Percentiles rank a stretch among this genome's conserved stretches.
phyloP scores from a whole-genome alignment of 2,329 filamentous ascomycete species.

The Nigrospora oryzae region DNA sequence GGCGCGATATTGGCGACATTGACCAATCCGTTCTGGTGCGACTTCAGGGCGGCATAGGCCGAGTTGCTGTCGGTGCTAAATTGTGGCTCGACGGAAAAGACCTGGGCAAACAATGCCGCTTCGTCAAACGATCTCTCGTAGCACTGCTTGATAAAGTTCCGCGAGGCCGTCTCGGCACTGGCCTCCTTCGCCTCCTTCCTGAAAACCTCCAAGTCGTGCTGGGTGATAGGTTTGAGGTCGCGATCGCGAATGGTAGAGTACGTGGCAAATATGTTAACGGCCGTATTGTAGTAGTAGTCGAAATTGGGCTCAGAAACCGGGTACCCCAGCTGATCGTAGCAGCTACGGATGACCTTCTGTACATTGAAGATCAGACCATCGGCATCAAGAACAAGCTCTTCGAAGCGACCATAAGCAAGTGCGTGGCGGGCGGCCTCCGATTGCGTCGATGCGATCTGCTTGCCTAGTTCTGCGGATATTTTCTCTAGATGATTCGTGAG shows the following conservation, averaged over 20 bases:
- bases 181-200: slow-evolving; percentile 39
- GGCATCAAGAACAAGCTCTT: slow-evolving; percentile 48
- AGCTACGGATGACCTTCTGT: slow-evolving; percentile 40
- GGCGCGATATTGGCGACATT: slow-evolving; percentile 47
- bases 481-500: slow-evolving; percentile 44
- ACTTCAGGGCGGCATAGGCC: slow-evolving; percentile 40
- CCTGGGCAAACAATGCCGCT: slow-evolving; percentile 39
- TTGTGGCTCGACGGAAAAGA: slow-evolving; percentile 47
- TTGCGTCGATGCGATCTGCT: slow-evolving; percentile 44
- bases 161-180: slow-evolving; percentile 44
- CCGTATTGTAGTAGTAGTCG: slow-evolving; percentile 45
- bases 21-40: slow-evolving; percentile 39
- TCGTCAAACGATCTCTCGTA: slow-evolving; percentile 52
- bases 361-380: slow-evolving; percentile 48
- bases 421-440: slow-evolving; percentile 52
- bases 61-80: slow-evolving; percentile 41
- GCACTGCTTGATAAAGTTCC: slow-evolving; percentile 51
- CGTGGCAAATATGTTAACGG: slow-evolving; percentile 44
- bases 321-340: slow-evolving; percentile 43
- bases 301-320: slow-evolving; percentile 33
- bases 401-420: slow-evolving; percentile 50
- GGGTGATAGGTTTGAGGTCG: slow-evolving; percentile 41
- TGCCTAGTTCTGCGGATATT: slow-evolving; percentile 44
- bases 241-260: slow-evolving; percentile 45
- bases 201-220: slow-evolving; percentile 46